phyloP scores from a whole-genome alignment of 2,329 filamentous ascomycete species.

The Pseudogymnoascus sp. region DNA sequence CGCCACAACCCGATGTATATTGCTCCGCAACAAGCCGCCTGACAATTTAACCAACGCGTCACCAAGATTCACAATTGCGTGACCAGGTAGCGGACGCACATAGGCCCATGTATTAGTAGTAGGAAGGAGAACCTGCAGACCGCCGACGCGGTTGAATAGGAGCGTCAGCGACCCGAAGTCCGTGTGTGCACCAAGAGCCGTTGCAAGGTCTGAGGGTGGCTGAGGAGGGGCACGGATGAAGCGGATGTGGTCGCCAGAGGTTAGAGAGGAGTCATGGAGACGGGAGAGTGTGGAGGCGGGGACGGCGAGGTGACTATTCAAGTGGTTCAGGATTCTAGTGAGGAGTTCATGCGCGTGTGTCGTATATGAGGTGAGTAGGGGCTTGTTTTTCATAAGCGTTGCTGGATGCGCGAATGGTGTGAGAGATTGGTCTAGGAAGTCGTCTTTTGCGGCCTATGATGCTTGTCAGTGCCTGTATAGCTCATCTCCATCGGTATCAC shows the following conservation, averaged over 20 bases:
- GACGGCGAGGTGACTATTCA: conserved; percentile 21
- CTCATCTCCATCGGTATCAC: not conserved
- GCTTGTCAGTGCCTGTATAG: not conserved
- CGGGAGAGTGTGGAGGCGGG: conserved; percentile 15
- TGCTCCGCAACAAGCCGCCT: conserved; percentile 26
- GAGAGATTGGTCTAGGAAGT: conserved; percentile 18
- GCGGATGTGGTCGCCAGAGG: conserved; percentile 22
- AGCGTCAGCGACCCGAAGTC: conserved; percentile 33
- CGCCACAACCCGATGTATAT: conserved; percentile 29
- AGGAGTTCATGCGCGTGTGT: conserved; percentile 17
- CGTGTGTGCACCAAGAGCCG: conserved; percentile 27
- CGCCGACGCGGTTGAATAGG: conserved; percentile 33
- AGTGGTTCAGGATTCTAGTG: conserved; percentile 17
- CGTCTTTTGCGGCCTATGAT: conserved; percentile 17
- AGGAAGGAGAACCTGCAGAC: conserved; percentile 30
- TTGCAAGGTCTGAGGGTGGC: conserved; percentile 18
- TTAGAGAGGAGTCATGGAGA: conserved; percentile 14
- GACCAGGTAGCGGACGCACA: conserved; percentile 28
- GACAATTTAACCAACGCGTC: conserved; percentile 31
- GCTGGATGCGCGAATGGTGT: conserved; percentile 18
- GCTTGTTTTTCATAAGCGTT: conserved; percentile 16
- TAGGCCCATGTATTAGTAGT: conserved; percentile 25
- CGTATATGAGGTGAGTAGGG: conserved; percentile 18
- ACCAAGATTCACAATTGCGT: conserved; percentile 31
- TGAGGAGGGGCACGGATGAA: conserved; percentile 22